Percentiles rank a stretch among this genome's conserved stretches.
Conservation (phyloP, 129 eudicot genomes). For the Centella asiatica region DNA sequence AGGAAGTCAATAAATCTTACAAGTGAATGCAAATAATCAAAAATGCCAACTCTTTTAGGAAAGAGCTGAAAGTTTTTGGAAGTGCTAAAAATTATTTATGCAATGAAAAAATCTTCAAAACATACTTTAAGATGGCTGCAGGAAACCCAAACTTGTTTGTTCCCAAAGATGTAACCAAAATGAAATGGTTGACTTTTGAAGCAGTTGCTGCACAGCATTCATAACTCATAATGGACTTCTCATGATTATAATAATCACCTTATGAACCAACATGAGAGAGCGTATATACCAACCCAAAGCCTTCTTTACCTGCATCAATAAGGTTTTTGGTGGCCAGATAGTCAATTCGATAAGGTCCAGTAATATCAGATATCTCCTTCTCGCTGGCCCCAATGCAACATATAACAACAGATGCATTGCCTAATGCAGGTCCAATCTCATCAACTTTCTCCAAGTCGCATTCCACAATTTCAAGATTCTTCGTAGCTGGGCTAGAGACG, state of each 20-base stretch:
- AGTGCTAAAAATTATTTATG: neutral
- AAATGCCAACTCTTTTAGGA: constrained; percentile 4
- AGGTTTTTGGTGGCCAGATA: constrained; percentile 88
- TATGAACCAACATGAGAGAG: neutral
- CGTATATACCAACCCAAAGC: constrained; percentile 8
- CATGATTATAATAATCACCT: neutral
- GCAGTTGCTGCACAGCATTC: constrained; percentile 53
- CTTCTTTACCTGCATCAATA: constrained; percentile 75
- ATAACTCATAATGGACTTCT: neutral
- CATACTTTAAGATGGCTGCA: constrained; percentile 94
- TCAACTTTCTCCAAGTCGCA: constrained; percentile 80
- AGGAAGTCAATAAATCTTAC: constrained; percentile 8
- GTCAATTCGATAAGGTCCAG: constrained; percentile 93
- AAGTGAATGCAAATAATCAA: constrained; percentile 10
- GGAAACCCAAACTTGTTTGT: constrained; percentile 96
- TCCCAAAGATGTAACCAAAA: constrained; percentile 84
- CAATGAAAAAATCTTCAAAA: constrained; percentile 1
- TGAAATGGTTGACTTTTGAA: constrained; percentile 80
- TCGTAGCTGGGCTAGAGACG: constrained; percentile 97
- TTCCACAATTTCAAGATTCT: constrained; percentile 87
- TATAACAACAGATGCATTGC: constrained; percentile 63
- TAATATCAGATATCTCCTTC: constrained; percentile 82
- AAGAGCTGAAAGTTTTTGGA: constrained; percentile 7
- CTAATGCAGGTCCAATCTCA: constrained; percentile 64
- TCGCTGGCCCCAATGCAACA: constrained; percentile 99